Percentiles rank a stretch among this genome's conserved stretches.
Evolutionary conservation across 495 filamentous ascomycete species (phyloP).

Genomic region (Talaromyces stipitatus): DNA sequence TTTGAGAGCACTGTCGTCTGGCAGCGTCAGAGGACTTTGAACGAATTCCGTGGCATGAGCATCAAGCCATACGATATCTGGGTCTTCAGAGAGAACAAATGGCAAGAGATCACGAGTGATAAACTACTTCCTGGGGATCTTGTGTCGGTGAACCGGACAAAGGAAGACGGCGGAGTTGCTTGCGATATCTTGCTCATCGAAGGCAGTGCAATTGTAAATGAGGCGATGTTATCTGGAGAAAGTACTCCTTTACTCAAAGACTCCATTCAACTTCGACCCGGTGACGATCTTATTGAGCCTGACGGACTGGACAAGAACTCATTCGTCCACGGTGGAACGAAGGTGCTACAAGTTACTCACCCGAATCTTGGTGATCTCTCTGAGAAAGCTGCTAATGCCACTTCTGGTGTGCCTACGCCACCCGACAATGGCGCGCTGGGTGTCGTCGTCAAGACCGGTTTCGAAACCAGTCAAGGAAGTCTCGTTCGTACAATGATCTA

Average conservation of each 20-base stretch:
- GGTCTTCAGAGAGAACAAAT: constrained; percentile 78
- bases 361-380: constrained; percentile 58
- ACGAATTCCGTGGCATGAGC: constrained; percentile 97
- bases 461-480: constrained; percentile 96
- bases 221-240: constrained; percentile 98
- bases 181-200: constrained; percentile 96
- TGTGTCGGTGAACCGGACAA: constrained; percentile 87
- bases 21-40: constrained; percentile 96
- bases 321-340: constrained; percentile 94
- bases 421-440: constrained; percentile 94
- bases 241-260: constrained; percentile 96
- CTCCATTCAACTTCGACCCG: constrained; percentile 84
- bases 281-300: constrained; percentile 74
- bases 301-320: constrained; percentile 95
- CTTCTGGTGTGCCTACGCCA: constrained; percentile 63
- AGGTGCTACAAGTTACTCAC: constrained; percentile 92
- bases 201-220: constrained; percentile 95
- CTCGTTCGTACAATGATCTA: constrained; percentile 99
- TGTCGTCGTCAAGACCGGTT: constrained; percentile 93
- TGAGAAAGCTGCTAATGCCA: constrained; percentile 51
- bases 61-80: constrained; percentile 95
- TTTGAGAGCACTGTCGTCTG: constrained; percentile 99
- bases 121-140: constrained; percentile 94
- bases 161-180: constrained; percentile 93
- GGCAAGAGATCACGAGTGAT: constrained; percentile 86